Evolutionary conservation across 2,329 filamentous ascomycete species (phyloP), one percentile per base, ranked within the genome.

Genomic region (Helicocarpus griseus): DNA sequence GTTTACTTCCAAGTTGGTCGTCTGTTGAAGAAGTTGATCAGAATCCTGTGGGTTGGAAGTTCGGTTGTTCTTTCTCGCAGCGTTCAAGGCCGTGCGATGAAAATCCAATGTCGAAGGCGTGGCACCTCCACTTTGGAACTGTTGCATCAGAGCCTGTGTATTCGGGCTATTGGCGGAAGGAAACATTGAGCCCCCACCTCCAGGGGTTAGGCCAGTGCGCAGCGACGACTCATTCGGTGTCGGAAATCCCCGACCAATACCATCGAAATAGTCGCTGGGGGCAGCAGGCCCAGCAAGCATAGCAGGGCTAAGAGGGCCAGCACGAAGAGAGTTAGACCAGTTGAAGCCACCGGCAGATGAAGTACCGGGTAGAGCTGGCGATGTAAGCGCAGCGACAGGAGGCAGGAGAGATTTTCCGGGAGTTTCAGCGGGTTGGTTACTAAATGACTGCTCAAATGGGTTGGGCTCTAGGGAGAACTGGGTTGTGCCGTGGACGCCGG

Each of bases 221-320:
- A 97, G 74, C 2, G 89, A 94, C 6, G 91, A 97, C 72, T 98
- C 93, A 80, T 96, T 96, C 0, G 91, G 91, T 3, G 93, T 97
- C 4, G 89, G 88, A 64, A 95, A 95, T 50, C 87, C 87, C 60
- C 89, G 83, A 58, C 87, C 82, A 57, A 95, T 76, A 49, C 83
- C 84, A 62, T 95, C 89, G 65, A 96, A 95, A 72, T 96, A 97
- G 66, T 96, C 89, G 67, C 80, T 86, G 51, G 85, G 61, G 41
- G 74, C 75, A 21, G 80, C 77, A 38, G 81, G 93, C 22, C 89
- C 93, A 44, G 89, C 88, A 51, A 98, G 83, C 90, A 98, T 97
- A 57, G 91, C 93, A 73, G 93, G 93, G 70, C 93, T 97, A 59
- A 98, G 72, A 39, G 93, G 93, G 60, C 93, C 93, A 54, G 89